Evolutionary conservation across 305 asterid genomes (phyloP).

Genomic region (Coffea humblotiana): DNA sequence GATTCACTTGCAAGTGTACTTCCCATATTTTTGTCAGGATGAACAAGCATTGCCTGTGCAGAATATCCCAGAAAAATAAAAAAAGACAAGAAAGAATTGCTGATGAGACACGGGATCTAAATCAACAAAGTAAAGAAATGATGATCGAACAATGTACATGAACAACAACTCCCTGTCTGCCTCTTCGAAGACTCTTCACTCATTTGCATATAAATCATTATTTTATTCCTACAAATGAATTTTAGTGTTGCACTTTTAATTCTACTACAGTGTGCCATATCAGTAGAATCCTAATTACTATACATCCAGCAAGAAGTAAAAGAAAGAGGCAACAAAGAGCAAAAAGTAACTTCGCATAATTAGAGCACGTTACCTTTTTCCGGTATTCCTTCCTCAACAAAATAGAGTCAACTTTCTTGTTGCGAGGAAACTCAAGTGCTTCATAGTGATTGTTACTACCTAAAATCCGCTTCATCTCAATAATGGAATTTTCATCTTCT

Average conservation of each 20-base stretch:
- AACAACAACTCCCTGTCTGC: background rate
- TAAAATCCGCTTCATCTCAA: constrained; percentile 88
- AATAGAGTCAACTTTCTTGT: constrained; percentile 60
- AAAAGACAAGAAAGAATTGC: background rate
- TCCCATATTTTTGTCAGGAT: constrained; percentile 99
- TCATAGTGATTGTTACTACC: constrained; percentile 82
- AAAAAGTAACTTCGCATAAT: constrained; percentile 6
- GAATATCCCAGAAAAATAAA: constrained; percentile 16
- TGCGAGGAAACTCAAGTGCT: constrained; percentile 80
- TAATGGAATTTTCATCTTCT: constrained; percentile 62
- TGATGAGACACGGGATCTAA: background rate
- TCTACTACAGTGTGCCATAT: too few species aligned
- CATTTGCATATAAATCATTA: background rate
- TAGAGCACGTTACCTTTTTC: constrained; percentile 60
- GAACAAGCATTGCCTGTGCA: constrained; percentile 95
- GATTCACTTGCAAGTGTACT: constrained; percentile 91
- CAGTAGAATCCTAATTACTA: background rate
- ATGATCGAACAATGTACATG: background rate
- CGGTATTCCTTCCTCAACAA: constrained; percentile 89
- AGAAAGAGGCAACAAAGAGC: background rate
- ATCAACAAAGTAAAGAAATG: background rate
- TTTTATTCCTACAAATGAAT: background rate
- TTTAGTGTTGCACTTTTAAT: background rate
- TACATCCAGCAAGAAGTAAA: background rate
- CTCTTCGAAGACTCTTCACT: background rate